Evolutionary conservation across 768 basidiomycete genomes (phyloP).

Genomic region (Cystofilobasidium bisporidii): DNA sequence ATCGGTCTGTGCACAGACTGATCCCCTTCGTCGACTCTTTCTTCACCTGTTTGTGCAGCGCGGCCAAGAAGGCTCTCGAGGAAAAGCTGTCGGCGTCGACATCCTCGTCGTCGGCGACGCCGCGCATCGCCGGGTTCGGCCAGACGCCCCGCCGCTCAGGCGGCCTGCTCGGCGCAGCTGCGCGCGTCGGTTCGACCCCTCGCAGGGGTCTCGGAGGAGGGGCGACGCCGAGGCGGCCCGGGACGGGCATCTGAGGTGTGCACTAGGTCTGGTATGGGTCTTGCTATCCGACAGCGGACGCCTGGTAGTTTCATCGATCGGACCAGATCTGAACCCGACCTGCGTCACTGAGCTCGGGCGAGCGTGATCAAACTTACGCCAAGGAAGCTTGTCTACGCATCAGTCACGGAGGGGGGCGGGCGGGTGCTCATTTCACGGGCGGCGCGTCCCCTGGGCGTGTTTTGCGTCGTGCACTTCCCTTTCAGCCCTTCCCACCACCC

Average conservation of each 20-base stretch:
- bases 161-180: slow-evolving; percentile 15
- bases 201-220: slow-evolving; percentile 1
- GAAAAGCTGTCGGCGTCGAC: slow-evolving; percentile 34
- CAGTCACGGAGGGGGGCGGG: neutral
- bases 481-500: neutral
- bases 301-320: neutral
- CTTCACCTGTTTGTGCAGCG: slow-evolving; percentile 29
- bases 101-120: slow-evolving; percentile 32
- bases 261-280: no score
- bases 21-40: neutral
- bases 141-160: slow-evolving; percentile 37
- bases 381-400: no score
- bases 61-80: slow-evolving; percentile 36
- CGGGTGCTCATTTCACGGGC: neutral
- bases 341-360: no score
- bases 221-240: slow-evolving; percentile 8
- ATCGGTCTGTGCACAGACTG: neutral
- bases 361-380: no score
- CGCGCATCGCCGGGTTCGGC: slow-evolving; percentile 34
- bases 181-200: neutral
- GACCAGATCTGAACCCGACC: neutral
- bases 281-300: no score
- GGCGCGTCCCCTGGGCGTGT: neutral
- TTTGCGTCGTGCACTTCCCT: no score
- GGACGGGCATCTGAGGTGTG: neutral